These are phyloP conservation scores for Pythium phragmiticola DNA, from an alignment of 352 stramenopile species.

Conservation along the genomic window DNA sequence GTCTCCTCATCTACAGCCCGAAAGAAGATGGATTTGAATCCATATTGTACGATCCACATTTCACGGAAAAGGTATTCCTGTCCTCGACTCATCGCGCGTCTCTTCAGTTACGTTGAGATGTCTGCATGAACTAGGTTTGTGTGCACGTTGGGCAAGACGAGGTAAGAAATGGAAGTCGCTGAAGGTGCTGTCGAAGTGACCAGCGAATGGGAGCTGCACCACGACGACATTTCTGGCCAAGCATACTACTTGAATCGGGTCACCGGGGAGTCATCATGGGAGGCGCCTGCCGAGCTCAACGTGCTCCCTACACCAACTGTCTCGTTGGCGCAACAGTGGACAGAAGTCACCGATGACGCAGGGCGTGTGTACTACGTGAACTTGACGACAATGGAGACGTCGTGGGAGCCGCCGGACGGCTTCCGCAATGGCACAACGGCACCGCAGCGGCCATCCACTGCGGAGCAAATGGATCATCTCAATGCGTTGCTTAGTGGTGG, in stretches of 20 bases:
- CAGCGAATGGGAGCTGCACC: conserved; percentile 41
- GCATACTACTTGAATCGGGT: conserved; percentile 50
- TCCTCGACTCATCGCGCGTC: not conserved
- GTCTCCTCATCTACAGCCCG: not conserved
- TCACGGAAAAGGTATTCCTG: not conserved
- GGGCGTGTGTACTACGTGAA: conserved; percentile 57
- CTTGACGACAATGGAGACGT: conserved; percentile 48
- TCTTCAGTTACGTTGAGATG: not conserved
- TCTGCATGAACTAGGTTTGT: not conserved
- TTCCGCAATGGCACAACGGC: not conserved
- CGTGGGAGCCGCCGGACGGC: conserved; percentile 39
- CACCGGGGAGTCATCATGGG: conserved; percentile 60
- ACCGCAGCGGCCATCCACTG: conserved; percentile 39
- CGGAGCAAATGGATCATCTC: conserved; percentile 61
- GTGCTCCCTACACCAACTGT: not conserved
- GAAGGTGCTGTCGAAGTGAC: not conserved
- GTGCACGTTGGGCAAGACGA: not conserved
- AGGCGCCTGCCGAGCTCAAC: conserved; percentile 15
- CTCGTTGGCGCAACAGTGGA: conserved; percentile 28
- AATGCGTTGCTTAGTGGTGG: conserved; percentile 55
- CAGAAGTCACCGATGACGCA: conserved; percentile 40
- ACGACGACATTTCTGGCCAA: conserved; percentile 43
- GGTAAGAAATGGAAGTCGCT: conserved; percentile 5
- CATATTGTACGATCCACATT: not conserved
- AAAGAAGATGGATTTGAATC: not conserved